Conservation (phyloP, 306 rosid species). For the Adenanthera pavonina region DNA sequence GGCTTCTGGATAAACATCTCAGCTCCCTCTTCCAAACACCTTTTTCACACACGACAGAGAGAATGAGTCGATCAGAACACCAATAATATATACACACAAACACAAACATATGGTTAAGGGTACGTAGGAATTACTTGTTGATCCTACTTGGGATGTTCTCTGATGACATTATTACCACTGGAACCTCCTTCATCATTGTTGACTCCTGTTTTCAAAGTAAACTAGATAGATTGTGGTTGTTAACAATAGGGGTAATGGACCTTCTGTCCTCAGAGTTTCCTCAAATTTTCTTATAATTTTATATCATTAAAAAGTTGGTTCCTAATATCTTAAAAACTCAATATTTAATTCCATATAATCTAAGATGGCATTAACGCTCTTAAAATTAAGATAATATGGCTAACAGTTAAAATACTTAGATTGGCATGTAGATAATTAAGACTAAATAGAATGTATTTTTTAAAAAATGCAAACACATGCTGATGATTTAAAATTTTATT, state of each 20-base stretch:
- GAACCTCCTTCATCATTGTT: slow-evolving; percentile 83
- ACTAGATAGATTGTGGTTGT: not conserved
- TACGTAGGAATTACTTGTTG: slow-evolving; percentile 55
- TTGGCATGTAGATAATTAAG: too few species aligned
- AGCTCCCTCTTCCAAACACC: slow-evolving; percentile 97
- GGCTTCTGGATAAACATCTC: slow-evolving; percentile 93
- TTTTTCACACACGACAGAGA: slow-evolving; percentile 17
- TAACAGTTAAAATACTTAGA: too few species aligned
- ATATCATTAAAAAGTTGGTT: too few species aligned
- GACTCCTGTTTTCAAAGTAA: slow-evolving; percentile 63
- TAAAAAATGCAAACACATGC: too few species aligned
- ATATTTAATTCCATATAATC: too few species aligned
- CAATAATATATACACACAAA: not conserved
- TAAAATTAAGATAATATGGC: too few species aligned
- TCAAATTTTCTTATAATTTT: too few species aligned
- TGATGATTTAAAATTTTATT: too few species aligned
- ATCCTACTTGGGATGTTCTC: slow-evolving; percentile 86
- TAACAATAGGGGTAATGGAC: not conserved
- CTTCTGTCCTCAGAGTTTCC: too few species aligned
- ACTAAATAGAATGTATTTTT: too few species aligned
- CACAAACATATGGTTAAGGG: not conserved
- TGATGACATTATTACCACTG: slow-evolving; percentile 92
- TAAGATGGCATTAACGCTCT: too few species aligned
- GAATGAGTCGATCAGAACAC: not conserved
- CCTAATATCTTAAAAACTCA: too few species aligned